Evolutionary conservation across 441 rosid species (phyloP).

Genomic region (Mallotus repandus): DNA sequence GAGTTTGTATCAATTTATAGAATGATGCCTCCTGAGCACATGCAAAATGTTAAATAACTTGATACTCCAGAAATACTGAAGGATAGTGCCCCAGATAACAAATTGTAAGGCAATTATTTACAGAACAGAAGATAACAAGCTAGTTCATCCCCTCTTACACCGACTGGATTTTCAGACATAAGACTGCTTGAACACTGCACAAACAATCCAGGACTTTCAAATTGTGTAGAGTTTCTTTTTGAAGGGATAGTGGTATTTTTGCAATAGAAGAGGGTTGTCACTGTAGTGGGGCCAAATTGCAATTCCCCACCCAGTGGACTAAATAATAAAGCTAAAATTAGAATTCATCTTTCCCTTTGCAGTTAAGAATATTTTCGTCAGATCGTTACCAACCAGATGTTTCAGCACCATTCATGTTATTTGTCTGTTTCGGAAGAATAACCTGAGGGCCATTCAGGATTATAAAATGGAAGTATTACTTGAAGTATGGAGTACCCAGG

Average conservation of each 20-base stretch:
- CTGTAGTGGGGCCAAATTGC: not conserved
- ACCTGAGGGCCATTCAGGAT: not conserved
- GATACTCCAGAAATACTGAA: not conserved
- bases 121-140: not conserved
- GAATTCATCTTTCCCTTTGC: not conserved
- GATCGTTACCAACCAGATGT: not conserved
- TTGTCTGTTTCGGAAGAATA: constrained; percentile 1
- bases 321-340: not conserved
- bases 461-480: not conserved
- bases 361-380: not conserved
- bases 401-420: not conserved
- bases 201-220: not conserved
- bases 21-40: not conserved
- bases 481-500: not conserved
- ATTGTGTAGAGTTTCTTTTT: not conserved
- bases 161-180: not conserved
- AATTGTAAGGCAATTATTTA: not conserved
- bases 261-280: not conserved
- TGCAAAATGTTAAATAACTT: not conserved
- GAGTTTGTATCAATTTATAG: not conserved
- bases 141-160: not conserved
- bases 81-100: not conserved
- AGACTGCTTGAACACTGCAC: not conserved
- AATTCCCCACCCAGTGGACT: not conserved
- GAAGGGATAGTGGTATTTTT: not conserved